A percentile compares a stretch with the other conserved stretches of the same genome.
phyloP scores from a whole-genome alignment of 2,329 filamentous ascomycete genomes.

The Penicillium sp. region DNA sequence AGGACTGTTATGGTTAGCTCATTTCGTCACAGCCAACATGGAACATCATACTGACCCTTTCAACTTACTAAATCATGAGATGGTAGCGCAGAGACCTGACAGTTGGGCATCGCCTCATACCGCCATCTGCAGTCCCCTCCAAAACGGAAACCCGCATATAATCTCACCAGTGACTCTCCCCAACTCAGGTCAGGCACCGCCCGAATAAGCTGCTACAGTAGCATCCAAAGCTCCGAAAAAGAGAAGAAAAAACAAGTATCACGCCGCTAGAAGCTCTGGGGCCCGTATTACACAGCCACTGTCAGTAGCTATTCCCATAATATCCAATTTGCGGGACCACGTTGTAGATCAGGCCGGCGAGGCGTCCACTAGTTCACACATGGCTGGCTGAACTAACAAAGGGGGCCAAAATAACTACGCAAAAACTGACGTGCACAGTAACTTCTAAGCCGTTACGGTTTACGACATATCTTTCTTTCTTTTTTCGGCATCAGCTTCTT shows the following conservation, averaged over 20 bases:
- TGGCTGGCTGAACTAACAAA: slow-evolving; percentile 5
- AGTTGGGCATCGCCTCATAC: background rate
- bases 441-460: background rate
- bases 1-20: background rate
- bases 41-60: background rate
- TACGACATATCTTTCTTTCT: background rate
- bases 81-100: background rate
- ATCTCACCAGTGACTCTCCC: background rate
- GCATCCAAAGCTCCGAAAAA: background rate
- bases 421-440: background rate
- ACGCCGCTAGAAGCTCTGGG: background rate
- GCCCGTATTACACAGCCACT: slow-evolving; percentile 2
- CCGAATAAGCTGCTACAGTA: slow-evolving; percentile 2
- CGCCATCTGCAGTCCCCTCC: background rate
- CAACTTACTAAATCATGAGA: background rate
- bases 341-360: slow-evolving; percentile 7
- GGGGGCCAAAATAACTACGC: background rate
- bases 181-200: background rate
- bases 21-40: no score
- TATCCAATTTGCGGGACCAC: background rate
- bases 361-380: background rate
- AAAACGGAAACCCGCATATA: background rate
- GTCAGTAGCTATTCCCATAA: background rate
- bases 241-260: background rate
- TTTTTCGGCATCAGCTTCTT: background rate